phyloP scores from a whole-genome alignment of 2,329 filamentous ascomycete species.

The Monosporascus sp. region DNA sequence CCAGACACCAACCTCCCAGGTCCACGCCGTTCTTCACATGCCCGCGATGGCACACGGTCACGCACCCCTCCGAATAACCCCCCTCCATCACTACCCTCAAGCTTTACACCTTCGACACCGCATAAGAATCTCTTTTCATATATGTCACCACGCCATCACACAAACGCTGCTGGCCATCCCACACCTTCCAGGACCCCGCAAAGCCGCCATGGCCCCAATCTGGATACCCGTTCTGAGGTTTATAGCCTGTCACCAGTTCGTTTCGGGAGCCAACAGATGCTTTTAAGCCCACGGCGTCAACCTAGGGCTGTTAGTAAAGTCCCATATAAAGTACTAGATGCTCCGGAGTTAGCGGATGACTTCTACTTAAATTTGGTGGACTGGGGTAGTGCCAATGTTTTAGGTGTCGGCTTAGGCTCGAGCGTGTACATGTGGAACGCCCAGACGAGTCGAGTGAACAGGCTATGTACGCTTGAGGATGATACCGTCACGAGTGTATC shows the following conservation, averaged over 20 bases:
- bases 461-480: constrained; percentile 85
- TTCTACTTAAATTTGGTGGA: constrained; percentile 98
- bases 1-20: constrained; percentile 49
- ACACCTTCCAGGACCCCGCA: constrained; percentile 87
- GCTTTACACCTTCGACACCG: constrained; percentile 85
- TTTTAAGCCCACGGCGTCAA: constrained; percentile 83
- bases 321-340: constrained; percentile 95
- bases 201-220: constrained; percentile 78
- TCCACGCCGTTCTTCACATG: constrained; percentile 48
- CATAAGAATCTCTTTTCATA: constrained; percentile 97
- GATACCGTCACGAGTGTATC: constrained; percentile 95
- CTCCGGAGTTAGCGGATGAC: constrained; percentile 91
- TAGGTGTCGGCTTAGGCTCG: constrained; percentile 86
- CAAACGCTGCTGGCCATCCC: constrained; percentile 69
- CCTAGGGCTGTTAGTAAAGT: constrained; percentile 91
- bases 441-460: constrained; percentile 82
- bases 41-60: constrained; percentile 64
- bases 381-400: constrained; percentile 91
- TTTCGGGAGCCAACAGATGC: constrained; percentile 86
- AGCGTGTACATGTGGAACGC: constrained; percentile 99
- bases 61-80: constrained; percentile 74
- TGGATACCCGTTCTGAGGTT: constrained; percentile 85
- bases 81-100: constrained; percentile 60
- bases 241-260: constrained; percentile 95
- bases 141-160: constrained; percentile 68